Evolutionary conservation across 2,329 filamentous ascomycete genomes (phyloP).

Genomic region (Lasiodiplodia citricola): DNA sequence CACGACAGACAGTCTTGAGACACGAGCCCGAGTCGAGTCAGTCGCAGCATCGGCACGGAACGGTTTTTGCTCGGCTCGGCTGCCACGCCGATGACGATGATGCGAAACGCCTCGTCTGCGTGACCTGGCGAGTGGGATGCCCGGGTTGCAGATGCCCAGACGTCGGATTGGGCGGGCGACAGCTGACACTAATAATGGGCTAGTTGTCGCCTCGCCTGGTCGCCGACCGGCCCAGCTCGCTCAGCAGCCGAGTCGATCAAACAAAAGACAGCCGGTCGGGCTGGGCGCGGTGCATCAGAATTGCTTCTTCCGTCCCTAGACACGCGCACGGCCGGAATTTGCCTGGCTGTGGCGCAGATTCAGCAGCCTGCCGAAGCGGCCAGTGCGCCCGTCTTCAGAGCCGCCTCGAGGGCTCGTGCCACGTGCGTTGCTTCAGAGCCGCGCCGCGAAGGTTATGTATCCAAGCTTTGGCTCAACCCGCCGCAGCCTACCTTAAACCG

Average conservation of each 20-base stretch:
- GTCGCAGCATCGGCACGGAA: neutral
- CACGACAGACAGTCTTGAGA: neutral
- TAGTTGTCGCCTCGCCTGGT: neutral
- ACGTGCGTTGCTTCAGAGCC: neutral
- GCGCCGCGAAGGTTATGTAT: too few relatives aligned
- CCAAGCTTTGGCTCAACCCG: neutral
- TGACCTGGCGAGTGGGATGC: neutral
- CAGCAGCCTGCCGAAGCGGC: neutral
- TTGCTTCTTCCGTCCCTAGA: neutral
- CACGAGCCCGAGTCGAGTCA: neutral
- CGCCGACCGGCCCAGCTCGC: neutral
- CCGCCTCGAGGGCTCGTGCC: neutral
- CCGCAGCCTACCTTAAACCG: neutral
- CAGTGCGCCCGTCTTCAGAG: neutral
- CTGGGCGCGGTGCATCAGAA: neutral
- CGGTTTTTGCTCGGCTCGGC: neutral
- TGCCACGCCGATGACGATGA: neutral
- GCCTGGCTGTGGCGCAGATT: neutral
- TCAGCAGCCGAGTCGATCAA: neutral
- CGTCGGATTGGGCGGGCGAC: neutral
- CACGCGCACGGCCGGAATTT: neutral
- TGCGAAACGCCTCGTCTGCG: neutral
- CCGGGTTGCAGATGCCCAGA: neutral
- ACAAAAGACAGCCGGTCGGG: neutral
- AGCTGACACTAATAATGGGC: neutral